These are phyloP conservation scores for Entomortierella parvispora DNA, from an alignment of 192 early-diverging fungal genomes.

Conservation along the genomic window DNA sequence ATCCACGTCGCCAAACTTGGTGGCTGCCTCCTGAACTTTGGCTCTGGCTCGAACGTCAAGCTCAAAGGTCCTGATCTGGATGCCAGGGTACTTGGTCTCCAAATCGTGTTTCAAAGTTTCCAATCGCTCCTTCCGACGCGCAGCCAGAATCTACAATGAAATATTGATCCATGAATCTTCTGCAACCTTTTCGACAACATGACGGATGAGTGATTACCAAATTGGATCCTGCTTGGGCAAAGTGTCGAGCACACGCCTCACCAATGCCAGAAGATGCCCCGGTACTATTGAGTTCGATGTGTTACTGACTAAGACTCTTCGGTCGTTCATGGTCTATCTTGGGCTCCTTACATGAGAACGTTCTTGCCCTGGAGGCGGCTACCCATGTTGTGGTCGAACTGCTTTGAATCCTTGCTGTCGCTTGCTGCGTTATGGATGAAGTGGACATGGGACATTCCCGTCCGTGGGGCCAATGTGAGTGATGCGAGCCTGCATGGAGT, in stretches of 20 bases:
- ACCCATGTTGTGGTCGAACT: conserved; percentile 18
- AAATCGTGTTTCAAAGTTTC: conserved; percentile 65
- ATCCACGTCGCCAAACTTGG: conserved; percentile 70
- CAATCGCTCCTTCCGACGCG: conserved; percentile 73
- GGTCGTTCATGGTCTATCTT: neutral
- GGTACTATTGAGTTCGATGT: conserved; percentile 49
- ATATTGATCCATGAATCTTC: neutral
- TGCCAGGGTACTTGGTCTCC: conserved; percentile 50
- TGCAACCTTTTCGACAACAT: neutral
- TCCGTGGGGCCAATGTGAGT: too few species aligned
- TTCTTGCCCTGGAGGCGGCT: conserved; percentile 47
- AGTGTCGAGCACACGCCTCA: conserved; percentile 73
- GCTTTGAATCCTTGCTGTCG: neutral
- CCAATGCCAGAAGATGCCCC: conserved; percentile 81
- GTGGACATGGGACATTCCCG: neutral
- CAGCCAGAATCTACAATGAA: conserved; percentile 62
- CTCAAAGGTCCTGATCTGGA: conserved; percentile 67
- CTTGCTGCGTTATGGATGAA: neutral
- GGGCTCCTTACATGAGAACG: conserved; percentile 31
- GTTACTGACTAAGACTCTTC: neutral
- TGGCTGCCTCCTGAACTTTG: conserved; percentile 67
- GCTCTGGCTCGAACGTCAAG: conserved; percentile 77
- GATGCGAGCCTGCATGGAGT: too few species aligned
- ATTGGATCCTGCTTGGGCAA: conserved; percentile 68
- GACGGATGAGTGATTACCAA: conserved; percentile 48